A percentile compares a stretch with the other conserved stretches of the same genome.
Conservation (phyloP, 164 flowering plant species). For the Houttuynia cordata region DNA sequence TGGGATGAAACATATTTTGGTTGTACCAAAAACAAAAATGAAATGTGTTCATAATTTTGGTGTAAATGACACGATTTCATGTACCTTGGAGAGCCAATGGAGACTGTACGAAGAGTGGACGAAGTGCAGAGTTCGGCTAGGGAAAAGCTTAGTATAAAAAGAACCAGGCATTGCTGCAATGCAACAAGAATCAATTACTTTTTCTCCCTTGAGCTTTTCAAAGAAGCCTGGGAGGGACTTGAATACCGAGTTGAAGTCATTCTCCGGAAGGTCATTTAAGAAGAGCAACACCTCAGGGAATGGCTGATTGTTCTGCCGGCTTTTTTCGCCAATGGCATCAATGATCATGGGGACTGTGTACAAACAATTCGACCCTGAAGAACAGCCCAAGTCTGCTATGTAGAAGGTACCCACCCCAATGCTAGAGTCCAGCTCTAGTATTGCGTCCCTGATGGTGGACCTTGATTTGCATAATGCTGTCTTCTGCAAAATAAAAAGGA, state of each 20-base stretch:
- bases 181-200: conserved; percentile 21
- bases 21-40: too few relatives aligned
- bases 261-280: conserved; percentile 60
- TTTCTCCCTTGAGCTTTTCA: conserved; percentile 11
- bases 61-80: too few relatives aligned
- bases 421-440: not conserved
- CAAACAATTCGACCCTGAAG: conserved; percentile 62
- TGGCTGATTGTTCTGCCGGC: conserved; percentile 5
- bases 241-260: conserved; percentile 55
- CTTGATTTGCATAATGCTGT: not conserved
- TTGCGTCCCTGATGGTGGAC: not conserved
- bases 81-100: conserved; percentile 55
- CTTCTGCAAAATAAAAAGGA: not conserved
- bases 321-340: conserved; percentile 6
- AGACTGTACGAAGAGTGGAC: conserved; percentile 60
- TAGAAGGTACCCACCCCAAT: not conserved
- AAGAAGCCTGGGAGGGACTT: conserved; percentile 21
- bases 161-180: conserved; percentile 46
- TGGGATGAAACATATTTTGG: too few relatives aligned
- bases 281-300: conserved; percentile 31
- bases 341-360: conserved; percentile 24
- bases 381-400: not conserved
- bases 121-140: conserved; percentile 32
- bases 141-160: conserved; percentile 53
- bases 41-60: too few relatives aligned